Conservation (phyloP, 2,329 filamentous ascomycete genomes). For the Hypoxylon sp. region DNA sequence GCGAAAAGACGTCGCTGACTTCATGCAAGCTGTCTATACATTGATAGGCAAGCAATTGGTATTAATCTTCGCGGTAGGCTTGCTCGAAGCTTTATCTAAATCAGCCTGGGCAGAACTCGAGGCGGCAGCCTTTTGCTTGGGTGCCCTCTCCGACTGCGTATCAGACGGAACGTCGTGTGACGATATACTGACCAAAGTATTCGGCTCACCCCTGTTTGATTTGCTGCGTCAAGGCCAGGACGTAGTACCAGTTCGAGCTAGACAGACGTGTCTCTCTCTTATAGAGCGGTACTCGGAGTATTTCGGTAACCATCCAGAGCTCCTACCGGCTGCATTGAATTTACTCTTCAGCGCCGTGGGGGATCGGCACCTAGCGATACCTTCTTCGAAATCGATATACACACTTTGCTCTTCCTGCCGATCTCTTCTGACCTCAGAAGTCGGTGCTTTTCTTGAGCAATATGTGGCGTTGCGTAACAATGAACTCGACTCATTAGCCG, state of each 20-base stretch:
- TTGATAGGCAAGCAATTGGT: constrained; percentile 69
- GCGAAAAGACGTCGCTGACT: constrained; percentile 82
- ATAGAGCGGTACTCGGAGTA: constrained; percentile 82
- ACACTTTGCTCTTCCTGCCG: constrained; percentile 83
- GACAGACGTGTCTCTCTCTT: constrained; percentile 76
- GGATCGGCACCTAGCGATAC: constrained; percentile 71
- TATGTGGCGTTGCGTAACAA: constrained; percentile 74
- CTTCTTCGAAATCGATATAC: constrained; percentile 80
- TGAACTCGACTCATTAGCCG: constrained; percentile 76
- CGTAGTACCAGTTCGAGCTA: constrained; percentile 71
- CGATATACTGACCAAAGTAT: constrained; percentile 70
- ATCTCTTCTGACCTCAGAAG: constrained; percentile 74
- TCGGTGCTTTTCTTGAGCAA: constrained; percentile 76
- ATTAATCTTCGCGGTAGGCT: constrained; percentile 68
- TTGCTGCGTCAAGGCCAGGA: constrained; percentile 64
- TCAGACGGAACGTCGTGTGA: constrained; percentile 71
- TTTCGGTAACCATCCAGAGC: constrained; percentile 77
- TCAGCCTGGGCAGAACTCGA: constrained; percentile 72
- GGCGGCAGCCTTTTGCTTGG: constrained; percentile 72
- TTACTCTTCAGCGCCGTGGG: constrained; percentile 79
- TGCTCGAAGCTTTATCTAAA: constrained; percentile 62
- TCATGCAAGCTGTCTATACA: constrained; percentile 79
- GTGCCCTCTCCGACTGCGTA: constrained; percentile 75
- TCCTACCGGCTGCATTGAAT: constrained; percentile 77
- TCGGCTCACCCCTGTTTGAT: constrained; percentile 70